These are phyloP conservation scores for Phaffia rhodozyma DNA, from an alignment of 1,284 basidiomycete genomes.

Conservation along the genomic window DNA sequence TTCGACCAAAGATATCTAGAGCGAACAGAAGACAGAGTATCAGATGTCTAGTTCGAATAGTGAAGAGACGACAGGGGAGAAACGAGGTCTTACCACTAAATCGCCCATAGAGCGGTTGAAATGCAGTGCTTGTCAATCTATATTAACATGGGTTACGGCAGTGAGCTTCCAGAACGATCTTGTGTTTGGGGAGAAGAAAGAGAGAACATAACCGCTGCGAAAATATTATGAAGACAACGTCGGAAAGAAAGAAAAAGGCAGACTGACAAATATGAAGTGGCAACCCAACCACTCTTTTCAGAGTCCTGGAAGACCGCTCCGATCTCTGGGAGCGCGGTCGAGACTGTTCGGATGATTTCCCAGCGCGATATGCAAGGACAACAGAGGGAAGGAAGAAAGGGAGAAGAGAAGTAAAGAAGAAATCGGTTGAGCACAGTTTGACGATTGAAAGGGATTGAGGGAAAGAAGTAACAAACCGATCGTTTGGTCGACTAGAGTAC, in stretches of 20 bases:
- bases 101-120: constrained; percentile 53
- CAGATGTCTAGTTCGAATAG: background rate
- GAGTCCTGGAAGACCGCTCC: constrained; percentile 56
- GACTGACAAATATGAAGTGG: constrained; percentile 44
- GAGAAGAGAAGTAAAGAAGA: background rate
- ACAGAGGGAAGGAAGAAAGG: constrained; percentile 17
- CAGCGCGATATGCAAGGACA: background rate
- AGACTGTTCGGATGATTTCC: constrained; percentile 42
- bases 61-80: background rate
- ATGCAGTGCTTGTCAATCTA: constrained; percentile 48
- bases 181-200: background rate
- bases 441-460: background rate
- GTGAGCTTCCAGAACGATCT: background rate
- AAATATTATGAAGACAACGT: constrained; percentile 17
- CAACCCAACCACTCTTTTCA: constrained; percentile 56
- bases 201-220: background rate
- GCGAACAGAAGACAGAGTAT: background rate
- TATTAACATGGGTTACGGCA: background rate
- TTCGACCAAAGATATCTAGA: constrained; percentile 51
- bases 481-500: constrained; percentile 42
- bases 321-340: constrained; percentile 57
- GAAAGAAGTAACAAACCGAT: constrained; percentile 24
- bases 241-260: constrained; percentile 3
- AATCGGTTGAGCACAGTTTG: too few relatives aligned
- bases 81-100: constrained; percentile 46